Evolutionary conservation across 805 yeast genomes (phyloP).

Genomic region (Isabelozyma rhagii): DNA sequence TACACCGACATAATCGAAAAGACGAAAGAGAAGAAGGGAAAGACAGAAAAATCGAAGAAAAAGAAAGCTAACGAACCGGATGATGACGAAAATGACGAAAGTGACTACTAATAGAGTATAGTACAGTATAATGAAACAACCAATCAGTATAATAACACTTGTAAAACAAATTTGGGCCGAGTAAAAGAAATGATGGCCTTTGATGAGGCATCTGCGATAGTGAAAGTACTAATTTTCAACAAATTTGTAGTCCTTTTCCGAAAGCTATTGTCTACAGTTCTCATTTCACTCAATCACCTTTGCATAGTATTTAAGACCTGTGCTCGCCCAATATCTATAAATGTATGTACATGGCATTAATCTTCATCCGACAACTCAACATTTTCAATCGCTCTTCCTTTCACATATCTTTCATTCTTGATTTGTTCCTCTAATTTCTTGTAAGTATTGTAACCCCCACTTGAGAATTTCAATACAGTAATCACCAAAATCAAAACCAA

Average conservation of each 20-base stretch:
- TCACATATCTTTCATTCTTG: slow-evolving; percentile 56
- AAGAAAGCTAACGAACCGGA: slow-evolving; percentile 8
- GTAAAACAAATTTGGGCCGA: too few relatives aligned
- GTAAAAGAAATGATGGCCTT: too few relatives aligned
- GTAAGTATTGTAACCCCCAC: slow-evolving; percentile 8
- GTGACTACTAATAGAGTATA: slow-evolving; percentile 5
- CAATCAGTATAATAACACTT: not conserved
- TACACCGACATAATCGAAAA: slow-evolving; percentile 12
- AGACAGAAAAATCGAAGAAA: slow-evolving; percentile 7
- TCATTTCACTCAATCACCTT: too few relatives aligned
- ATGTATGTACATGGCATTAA: not conserved
- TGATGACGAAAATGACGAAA: not conserved
- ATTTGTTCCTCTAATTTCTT: slow-evolving; percentile 39
- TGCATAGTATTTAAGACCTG: not conserved
- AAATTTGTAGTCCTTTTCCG: too few relatives aligned
- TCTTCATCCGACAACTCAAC: slow-evolving; percentile 8
- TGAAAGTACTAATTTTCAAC: too few relatives aligned
- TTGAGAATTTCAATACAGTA: slow-evolving; percentile 7
- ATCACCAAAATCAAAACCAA: slow-evolving; percentile 5
- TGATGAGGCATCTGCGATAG: too few relatives aligned
- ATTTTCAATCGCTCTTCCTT: slow-evolving; percentile 54
- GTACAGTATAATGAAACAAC: not conserved
- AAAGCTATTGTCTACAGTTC: too few relatives aligned
- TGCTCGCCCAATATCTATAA: not conserved
- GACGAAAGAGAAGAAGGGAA: not conserved